Base-by-base conservation (phyloP, 768 basidiomycete species). In the Mycena maculata region DNA sequence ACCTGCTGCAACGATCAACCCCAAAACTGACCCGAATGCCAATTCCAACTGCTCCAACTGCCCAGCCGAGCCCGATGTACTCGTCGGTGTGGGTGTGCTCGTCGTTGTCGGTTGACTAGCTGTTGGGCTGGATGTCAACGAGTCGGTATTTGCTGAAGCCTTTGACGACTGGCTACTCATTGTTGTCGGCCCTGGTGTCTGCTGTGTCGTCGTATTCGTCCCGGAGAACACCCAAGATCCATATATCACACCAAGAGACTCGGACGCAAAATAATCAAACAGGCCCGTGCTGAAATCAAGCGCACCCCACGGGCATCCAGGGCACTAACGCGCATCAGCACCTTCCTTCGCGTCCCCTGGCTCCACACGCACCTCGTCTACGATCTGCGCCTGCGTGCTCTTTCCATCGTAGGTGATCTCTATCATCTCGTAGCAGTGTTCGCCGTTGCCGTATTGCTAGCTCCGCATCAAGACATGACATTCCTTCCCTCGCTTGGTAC, bases 231-330 rank as follows among this genome's bases (percentile, higher is more conserved):
- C 83, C 90, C 90, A 91, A 4, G 76, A 70, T 47, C 87, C 88
- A 61, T 83, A 82, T 56, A 92, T 67, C 3, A 88, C 84, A 30
- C 91, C 90, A 0, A 60, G 76, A 33, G 73, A 71, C 61, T 79
- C 74, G 22, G 73, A 20, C 6, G 85, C 84, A 72, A 92, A 89
- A 78, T 80, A 81, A 39, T 80, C 67, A 75, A 93, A 92, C 47
- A 92, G 81, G 45, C 89, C 87, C 13, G 74, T 66, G 53, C 87
- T 86, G 60, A 92, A 79, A 76, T 93, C 92, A 36, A 93, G 83
- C 28, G 84, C 90, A 33, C 81, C 87, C 60, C 77, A 85, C 4
- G 85, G 85, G 74, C 92, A 93, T 5, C 78, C 79, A 7, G 80
- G 80, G 72, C 86, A 88, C 80, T 86, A 71, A 7, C 33, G 18